These are phyloP conservation scores for Vanrija humicola DNA, from an alignment of 1,284 basidiomycete species.

Conservation along the genomic window DNA sequence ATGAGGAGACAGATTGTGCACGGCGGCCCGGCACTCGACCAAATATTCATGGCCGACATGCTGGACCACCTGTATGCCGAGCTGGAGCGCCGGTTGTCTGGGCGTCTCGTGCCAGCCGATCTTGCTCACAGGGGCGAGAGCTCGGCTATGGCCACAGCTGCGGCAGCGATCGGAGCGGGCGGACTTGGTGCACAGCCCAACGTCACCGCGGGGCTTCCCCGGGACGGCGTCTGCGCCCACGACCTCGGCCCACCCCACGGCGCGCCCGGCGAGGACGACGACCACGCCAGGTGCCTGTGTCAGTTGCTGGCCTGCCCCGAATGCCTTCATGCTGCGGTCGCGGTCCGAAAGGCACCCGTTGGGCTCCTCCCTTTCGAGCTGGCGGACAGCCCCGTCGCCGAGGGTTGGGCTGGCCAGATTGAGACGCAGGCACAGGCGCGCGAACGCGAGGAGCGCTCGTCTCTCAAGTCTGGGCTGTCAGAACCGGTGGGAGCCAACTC, in stretches of 20 bases:
- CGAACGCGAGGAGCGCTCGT: conserved; percentile 10
- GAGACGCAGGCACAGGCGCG: conserved; percentile 33
- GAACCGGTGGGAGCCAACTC: not conserved
- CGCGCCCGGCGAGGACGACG: conserved; percentile 19
- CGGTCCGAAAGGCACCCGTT: conserved; percentile 31
- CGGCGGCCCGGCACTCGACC: conserved; percentile 44
- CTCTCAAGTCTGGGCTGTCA: not conserved
- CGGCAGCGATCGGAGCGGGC: conserved; percentile 18
- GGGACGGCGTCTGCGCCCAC: conserved; percentile 18
- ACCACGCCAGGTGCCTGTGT: conserved; percentile 42
- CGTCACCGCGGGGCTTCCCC: conserved; percentile 7
- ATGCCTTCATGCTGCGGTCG: conserved; percentile 31
- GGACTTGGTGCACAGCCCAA: conserved; percentile 16
- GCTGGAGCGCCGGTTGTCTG: conserved; percentile 40
- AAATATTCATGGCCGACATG: conserved; percentile 44
- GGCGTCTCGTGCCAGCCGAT: conserved; percentile 9
- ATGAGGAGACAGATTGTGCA: conserved; percentile 47
- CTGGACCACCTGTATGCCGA: conserved; percentile 42
- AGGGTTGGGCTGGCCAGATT: conserved; percentile 34
- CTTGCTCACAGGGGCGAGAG: conserved; percentile 18
- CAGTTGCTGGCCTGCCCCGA: conserved; percentile 37
- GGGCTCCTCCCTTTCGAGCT: conserved; percentile 35
- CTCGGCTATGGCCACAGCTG: conserved; percentile 11
- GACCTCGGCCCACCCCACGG: conserved; percentile 22
- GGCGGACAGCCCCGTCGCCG: conserved; percentile 13